Base-by-base conservation (phyloP, 768 basidiomycete species). In the Lactarius evosmus region DNA sequence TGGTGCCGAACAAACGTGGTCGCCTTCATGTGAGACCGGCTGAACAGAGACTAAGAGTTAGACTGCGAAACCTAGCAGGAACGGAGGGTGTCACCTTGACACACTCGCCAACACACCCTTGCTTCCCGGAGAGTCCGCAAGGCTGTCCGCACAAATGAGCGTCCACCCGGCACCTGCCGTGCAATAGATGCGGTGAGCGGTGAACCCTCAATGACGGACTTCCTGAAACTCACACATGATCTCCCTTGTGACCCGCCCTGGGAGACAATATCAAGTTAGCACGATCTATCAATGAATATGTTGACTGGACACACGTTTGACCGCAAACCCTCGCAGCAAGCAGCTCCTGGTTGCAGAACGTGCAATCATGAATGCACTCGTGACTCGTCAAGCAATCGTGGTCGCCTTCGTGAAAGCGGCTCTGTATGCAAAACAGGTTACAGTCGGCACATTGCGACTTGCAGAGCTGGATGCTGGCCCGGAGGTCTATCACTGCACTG, bases 171-270 rank as follows among this genome's bases (percentile, higher is more conserved):
- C 85, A 87, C 62, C 85, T 87, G 56, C 16, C 7, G 7, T 19
- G 19, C 3, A 4, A 32, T 17, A 32, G 17, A 30, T 17, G 49
- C 27, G 12, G 36, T 36, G 7, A 25, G 5, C 2, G 16, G 1
- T 12, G 17, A 30, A 5, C 17, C 0, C 22, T 3, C n/a, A 55
- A 34, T 7, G 14, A 14, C 2, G 22, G 2, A 9, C 7, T 7
- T 34, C n/a, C 32, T 2, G 19, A n/a, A n/a, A 55, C 79, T 56
- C 69, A 84, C 85, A 84, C 77, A 65, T 86, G 85, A 12, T 73
- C 75, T 19, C 82, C 83, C 29, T 77, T 69, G 61, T 86, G 85
- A 0, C 85, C 85, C 33, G 83, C 84, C 22, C 84, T 85, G 62
- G 19, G 4, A 1, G 19, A 6, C 0, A 3, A 6, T 84, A 63